Evolutionary conservation across 2,329 filamentous ascomycete species (phyloP).

Genomic region (Teratosphaeriaceae sp.): DNA sequence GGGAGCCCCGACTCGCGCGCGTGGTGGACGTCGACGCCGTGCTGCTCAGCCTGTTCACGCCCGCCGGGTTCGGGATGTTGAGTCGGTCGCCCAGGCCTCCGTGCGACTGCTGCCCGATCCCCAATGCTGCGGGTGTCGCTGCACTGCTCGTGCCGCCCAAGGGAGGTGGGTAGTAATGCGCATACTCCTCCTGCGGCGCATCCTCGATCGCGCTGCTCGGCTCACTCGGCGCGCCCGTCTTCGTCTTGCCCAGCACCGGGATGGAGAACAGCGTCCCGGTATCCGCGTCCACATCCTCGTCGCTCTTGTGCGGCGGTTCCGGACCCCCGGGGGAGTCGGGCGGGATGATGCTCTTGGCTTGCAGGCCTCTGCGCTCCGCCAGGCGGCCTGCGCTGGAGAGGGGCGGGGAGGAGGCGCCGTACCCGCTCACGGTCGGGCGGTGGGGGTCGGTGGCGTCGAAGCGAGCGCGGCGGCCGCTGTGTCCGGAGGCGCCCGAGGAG

Average conservation of each 20-base stretch:
- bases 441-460: conserved; percentile 45
- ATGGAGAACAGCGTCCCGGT: conserved; percentile 14
- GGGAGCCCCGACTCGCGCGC: conserved; percentile 82
- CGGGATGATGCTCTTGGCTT: conserved; percentile 67
- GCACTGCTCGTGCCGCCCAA: conserved; percentile 19
- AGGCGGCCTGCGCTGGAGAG: conserved; percentile 45
- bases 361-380: conserved; percentile 75
- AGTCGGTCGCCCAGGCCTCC: conserved; percentile 32
- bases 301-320: conserved; percentile 58
- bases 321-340: conserved; percentile 71
- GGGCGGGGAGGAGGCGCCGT: conserved; percentile 32
- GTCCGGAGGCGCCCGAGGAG: conserved; percentile 19
- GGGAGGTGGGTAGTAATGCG: conserved; percentile 56
- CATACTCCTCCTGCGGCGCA: conserved; percentile 20
- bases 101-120: too few relatives aligned
- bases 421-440: conserved; percentile 40
- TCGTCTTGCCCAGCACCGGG: conserved; percentile 8
- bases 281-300: conserved; percentile 39
- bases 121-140: conserved; percentile 9
- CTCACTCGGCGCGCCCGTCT: neutral
- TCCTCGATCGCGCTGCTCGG: conserved; percentile 6
- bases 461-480: conserved; percentile 28
- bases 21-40: conserved; percentile 93
- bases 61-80: conserved; percentile 46
- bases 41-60: conserved; percentile 61